A percentile compares a stretch with the other conserved stretches of the same genome.
Evolutionary conservation across 1,284 basidiomycete genomes (phyloP).

Genomic region (Irpex sp.): DNA sequence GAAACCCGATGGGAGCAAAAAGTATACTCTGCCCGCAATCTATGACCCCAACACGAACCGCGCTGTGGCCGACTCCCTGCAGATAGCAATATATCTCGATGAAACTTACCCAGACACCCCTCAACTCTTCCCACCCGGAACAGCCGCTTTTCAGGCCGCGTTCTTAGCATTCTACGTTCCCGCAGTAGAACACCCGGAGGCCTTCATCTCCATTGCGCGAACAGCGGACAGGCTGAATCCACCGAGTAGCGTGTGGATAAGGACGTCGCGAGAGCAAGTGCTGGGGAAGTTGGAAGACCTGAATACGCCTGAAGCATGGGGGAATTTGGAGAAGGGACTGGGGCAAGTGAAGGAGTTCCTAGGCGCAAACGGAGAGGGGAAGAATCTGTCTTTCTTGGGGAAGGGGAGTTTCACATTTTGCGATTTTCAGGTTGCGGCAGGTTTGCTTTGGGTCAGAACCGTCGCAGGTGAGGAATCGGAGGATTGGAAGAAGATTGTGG

Average conservation of each 20-base stretch:
- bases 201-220: constrained; percentile 20
- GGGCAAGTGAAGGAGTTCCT: constrained; percentile 29
- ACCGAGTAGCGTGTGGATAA: constrained; percentile 34
- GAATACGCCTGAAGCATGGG: constrained; percentile 27
- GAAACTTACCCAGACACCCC: constrained; percentile 27
- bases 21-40: constrained; percentile 33
- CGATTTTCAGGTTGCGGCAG: constrained; percentile 31
- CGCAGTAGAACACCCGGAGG: constrained; percentile 4
- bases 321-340: constrained; percentile 27
- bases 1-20: constrained; percentile 19
- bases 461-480: constrained; percentile 30
- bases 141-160: constrained; percentile 28
- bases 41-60: constrained; percentile 24
- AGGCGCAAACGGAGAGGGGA: constrained; percentile 26
- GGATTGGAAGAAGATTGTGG: constrained; percentile 34
- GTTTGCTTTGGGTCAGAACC: constrained; percentile 27
- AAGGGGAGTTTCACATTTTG: constrained; percentile 27
- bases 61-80: constrained; percentile 27
- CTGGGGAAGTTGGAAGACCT: constrained; percentile 36
- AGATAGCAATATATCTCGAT: constrained; percentile 33
- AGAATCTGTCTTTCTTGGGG: constrained; percentile 23
- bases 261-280: constrained; percentile 27
- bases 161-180: constrained; percentile 22
- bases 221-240: constrained; percentile 28
- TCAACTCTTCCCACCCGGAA: constrained; percentile 20